phyloP scores from a whole-genome alignment of 1,284 basidiomycete species.

The Ustilago lituana region DNA sequence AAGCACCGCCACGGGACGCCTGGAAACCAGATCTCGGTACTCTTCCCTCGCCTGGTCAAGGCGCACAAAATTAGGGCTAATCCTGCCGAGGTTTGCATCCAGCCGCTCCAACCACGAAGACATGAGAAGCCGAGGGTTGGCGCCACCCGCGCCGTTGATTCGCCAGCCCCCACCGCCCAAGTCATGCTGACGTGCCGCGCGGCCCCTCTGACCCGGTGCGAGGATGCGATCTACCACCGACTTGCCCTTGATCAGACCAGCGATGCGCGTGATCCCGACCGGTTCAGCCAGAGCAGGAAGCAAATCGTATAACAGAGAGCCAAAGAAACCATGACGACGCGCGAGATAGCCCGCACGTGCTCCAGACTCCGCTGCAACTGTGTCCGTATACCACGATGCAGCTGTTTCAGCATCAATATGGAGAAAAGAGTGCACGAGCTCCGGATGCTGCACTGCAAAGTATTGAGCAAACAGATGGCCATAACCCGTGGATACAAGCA shows the following conservation, averaged over 20 bases:
- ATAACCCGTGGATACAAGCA: conserved; percentile 52
- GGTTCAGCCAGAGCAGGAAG: conserved; percentile 48
- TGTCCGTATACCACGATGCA: conserved; percentile 44
- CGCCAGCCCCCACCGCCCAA: conserved; percentile 49
- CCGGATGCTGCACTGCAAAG: conserved; percentile 53
- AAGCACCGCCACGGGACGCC: conserved; percentile 49
- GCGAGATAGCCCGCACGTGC: conserved; percentile 49
- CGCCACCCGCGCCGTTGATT: conserved; percentile 40
- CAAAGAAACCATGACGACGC: conserved; percentile 31
- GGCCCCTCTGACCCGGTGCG: conserved; percentile 40
- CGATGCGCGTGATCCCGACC: conserved; percentile 38
- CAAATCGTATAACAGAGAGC: conserved; percentile 45
- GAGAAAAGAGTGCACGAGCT: conserved; percentile 52
- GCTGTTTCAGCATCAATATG: conserved; percentile 55
- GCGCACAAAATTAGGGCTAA: conserved; percentile 32
- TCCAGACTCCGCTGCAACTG: conserved; percentile 26
- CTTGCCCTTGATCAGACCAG: conserved; percentile 41
- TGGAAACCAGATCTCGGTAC: conserved; percentile 22
- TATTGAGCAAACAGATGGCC: conserved; percentile 51
- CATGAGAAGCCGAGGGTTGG: conserved; percentile 37
- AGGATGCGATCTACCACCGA: conserved; percentile 47
- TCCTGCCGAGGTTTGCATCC: conserved; percentile 48
- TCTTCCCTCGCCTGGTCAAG: conserved; percentile 15
- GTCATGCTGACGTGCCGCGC: conserved; percentile 30
- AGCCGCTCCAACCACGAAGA: conserved; percentile 46